Conservation (phyloP, 768 basidiomycete species). For the Kwoniella europaea region DNA sequence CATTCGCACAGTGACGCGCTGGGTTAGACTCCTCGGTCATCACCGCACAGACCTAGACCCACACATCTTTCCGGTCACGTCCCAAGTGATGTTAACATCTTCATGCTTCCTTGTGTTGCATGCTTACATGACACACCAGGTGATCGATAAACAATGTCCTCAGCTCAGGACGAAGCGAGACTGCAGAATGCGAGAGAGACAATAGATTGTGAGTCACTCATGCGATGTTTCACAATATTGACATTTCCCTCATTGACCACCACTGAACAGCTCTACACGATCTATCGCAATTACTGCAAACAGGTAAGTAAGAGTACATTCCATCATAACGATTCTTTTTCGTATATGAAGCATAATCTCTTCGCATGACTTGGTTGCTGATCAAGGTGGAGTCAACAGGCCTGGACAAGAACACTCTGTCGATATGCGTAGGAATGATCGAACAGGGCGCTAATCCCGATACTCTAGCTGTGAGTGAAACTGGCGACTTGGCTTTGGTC, state of each 20-base stretch:
- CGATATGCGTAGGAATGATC: constrained; percentile 88
- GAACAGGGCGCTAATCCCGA: constrained; percentile 92
- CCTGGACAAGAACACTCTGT: constrained; percentile 87
- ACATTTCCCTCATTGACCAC: background rate
- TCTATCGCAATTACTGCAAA: constrained; percentile 85
- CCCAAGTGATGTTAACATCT: too few relatives aligned
- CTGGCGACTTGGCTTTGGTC: background rate
- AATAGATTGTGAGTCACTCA: constrained; percentile 44
- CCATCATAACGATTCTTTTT: too few relatives aligned
- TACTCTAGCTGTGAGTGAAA: constrained; percentile 74
- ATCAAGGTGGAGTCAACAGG: constrained; percentile 43
- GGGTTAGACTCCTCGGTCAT: constrained; percentile 2
- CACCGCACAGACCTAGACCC: constrained; percentile 3
- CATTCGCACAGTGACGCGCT: background rate
- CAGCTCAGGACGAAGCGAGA: constrained; percentile 40
- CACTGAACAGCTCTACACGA: constrained; percentile 69
- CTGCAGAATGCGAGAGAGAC: constrained; percentile 53
- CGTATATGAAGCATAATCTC: too few relatives aligned
- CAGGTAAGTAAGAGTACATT: constrained; percentile 58
- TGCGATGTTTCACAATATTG: too few relatives aligned
- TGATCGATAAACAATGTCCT: constrained; percentile 13
- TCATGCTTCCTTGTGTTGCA: too few relatives aligned
- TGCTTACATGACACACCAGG: too few relatives aligned
- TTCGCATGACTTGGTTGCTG: background rate
- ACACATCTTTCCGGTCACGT: background rate